Percentiles rank a stretch among this genome's conserved stretches.
phyloP scores from a whole-genome alignment of 768 basidiomycete genomes.

The Coprinellus micaceus region DNA sequence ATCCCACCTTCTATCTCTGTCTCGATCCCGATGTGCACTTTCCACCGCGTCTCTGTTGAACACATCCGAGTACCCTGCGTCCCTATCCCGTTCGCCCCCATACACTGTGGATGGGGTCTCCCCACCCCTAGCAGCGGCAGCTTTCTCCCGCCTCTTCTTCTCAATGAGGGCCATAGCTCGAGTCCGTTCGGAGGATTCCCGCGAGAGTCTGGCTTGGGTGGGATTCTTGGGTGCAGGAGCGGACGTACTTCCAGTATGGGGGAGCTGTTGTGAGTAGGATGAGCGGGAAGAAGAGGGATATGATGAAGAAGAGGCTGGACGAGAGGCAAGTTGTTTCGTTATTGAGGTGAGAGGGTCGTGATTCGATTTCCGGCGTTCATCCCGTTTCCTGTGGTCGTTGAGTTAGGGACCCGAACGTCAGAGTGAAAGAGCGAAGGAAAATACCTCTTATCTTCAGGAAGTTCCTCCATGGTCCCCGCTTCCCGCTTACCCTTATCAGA shows the following conservation, averaged over 20 bases:
- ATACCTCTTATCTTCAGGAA: constrained; percentile 35
- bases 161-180: constrained; percentile 70
- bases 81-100: constrained; percentile 33
- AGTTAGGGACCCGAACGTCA: neutral
- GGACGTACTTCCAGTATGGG: constrained; percentile 12
- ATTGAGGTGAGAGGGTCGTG: constrained; percentile 77
- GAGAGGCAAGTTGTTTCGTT: constrained; percentile 56
- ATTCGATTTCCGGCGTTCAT: constrained; percentile 55
- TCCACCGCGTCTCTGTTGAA: constrained; percentile 70
- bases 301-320: constrained; percentile 23
- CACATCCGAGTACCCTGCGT: constrained; percentile 57
- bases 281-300: neutral
- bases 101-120: constrained; percentile 70
- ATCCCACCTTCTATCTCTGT: constrained; percentile 22
- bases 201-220: constrained; percentile 56
- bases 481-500: constrained; percentile 24
- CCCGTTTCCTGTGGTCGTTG: constrained; percentile 47
- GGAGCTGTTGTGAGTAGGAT: constrained; percentile 1
- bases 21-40: constrained; percentile 57
- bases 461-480: constrained; percentile 25
- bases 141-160: constrained; percentile 60
- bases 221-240: constrained; percentile 23
- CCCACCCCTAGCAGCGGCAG: constrained; percentile 26
- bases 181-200: constrained; percentile 72
- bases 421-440: constrained; percentile 8